phyloP scores from a whole-genome alignment of 2,329 filamentous ascomycete genomes.

The Xylariaceae sp. region DNA sequence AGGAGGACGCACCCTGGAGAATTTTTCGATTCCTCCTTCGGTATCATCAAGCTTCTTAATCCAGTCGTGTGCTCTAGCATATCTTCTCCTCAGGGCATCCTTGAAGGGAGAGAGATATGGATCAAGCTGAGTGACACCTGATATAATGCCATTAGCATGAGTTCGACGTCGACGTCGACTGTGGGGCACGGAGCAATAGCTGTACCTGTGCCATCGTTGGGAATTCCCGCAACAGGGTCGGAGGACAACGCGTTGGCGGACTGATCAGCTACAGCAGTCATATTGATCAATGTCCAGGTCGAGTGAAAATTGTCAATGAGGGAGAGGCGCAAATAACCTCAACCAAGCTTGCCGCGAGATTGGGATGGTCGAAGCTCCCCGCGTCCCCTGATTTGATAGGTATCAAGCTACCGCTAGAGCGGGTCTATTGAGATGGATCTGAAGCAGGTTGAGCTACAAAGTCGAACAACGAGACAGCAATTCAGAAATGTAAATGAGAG shows the following conservation, averaged over 20 bases:
- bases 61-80: conserved; percentile 77
- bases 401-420: conserved; percentile 4
- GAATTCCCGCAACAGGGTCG: conserved; percentile 37
- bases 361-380: conserved; percentile 2
- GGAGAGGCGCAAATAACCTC: conserved; percentile 4
- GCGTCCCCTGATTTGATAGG: conserved; percentile 3
- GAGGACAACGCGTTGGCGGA: conserved; percentile 42
- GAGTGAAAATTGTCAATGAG: not conserved
- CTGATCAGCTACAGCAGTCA: conserved; percentile 36
- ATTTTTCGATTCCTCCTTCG: conserved; percentile 88
- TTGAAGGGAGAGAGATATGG: conserved; percentile 86
- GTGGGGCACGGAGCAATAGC: too few relatives aligned
- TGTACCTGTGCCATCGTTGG: conserved; percentile 69
- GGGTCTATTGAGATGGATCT: not conserved
- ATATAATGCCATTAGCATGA: not conserved
- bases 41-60: conserved; percentile 75
- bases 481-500: not conserved
- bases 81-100: conserved; percentile 71
- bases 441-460: not conserved
- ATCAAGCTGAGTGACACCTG: conserved; percentile 86
- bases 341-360: not conserved
- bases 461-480: too few relatives aligned
- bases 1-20: conserved; percentile 63
- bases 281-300: conserved; percentile 16
- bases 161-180: too few relatives aligned